These are phyloP conservation scores for Tephrocybe sp. DNA, from an alignment of 768 basidiomycete genomes.

Conservation along the genomic window DNA sequence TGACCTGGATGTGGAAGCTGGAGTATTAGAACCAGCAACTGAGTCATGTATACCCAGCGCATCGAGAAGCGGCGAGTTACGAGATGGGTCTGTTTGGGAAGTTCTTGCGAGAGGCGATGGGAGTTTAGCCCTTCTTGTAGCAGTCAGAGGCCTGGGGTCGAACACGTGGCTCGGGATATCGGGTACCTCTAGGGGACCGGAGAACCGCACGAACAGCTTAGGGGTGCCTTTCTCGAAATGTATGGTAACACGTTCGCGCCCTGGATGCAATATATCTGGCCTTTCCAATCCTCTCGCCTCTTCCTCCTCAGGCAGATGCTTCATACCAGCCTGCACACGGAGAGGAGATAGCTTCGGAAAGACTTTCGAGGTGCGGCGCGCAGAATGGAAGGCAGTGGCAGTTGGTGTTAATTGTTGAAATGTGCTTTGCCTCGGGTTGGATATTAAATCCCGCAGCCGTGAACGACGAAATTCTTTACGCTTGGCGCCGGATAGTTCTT, in stretches of 20 bases:
- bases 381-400: slow-evolving; percentile 38
- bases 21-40: not conserved
- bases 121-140: slow-evolving; percentile 11
- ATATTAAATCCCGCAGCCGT: slow-evolving; percentile 45
- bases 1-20: too few species aligned
- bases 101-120: not conserved
- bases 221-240: slow-evolving; percentile 47
- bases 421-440: slow-evolving; percentile 54
- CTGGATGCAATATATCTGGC: not conserved
- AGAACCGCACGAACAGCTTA: slow-evolving; percentile 56
- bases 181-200: slow-evolving; percentile 45
- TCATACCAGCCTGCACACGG: slow-evolving; percentile 12
- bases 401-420: slow-evolving; percentile 55
- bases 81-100: not conserved
- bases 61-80: not conserved
- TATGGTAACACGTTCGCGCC: slow-evolving; percentile 49
- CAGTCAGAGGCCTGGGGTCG: slow-evolving; percentile 25
- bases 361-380: slow-evolving; percentile 24
- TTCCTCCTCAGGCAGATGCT: slow-evolving; percentile 23
- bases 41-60: not conserved
- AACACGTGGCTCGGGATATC: slow-evolving; percentile 38
- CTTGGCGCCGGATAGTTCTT: slow-evolving; percentile 31
- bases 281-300: slow-evolving; percentile 11
- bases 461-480: slow-evolving; percentile 27
- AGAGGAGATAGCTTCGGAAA: slow-evolving; percentile 13